Evolutionary conservation across 2,329 filamentous ascomycete species (phyloP).

Genomic region (Cordyceps javanica): DNA sequence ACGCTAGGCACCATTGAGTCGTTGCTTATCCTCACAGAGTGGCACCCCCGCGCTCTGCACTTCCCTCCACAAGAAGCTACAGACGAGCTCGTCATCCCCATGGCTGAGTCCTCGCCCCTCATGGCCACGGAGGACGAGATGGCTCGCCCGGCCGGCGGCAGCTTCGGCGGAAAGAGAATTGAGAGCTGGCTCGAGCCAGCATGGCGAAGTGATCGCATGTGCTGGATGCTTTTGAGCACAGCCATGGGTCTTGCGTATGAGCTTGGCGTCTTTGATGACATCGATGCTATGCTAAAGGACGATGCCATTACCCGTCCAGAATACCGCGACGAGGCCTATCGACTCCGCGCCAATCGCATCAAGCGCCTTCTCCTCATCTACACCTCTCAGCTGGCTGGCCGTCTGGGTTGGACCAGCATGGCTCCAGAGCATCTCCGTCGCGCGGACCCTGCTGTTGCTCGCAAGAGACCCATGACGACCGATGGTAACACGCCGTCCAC

Average conservation of each 20-base stretch:
- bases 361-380: slow-evolving; percentile 86
- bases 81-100: slow-evolving; percentile 61
- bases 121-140: slow-evolving; percentile 32
- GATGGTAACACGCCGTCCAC: slow-evolving; percentile 58
- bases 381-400: slow-evolving; percentile 85
- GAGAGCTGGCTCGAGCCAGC: slow-evolving; percentile 96
- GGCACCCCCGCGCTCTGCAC: slow-evolving; percentile 91
- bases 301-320: slow-evolving; percentile 55
- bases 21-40: slow-evolving; percentile 88
- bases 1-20: slow-evolving; percentile 93
- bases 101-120: slow-evolving; percentile 43
- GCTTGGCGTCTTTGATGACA: slow-evolving; percentile 89
- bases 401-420: slow-evolving; percentile 91
- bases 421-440: slow-evolving; percentile 63
- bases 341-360: slow-evolving; percentile 72
- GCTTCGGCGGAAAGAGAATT: slow-evolving; percentile 76
- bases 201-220: slow-evolving; percentile 92
- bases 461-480: slow-evolving; percentile 42
- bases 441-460: slow-evolving; percentile 49
- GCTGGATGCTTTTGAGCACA: slow-evolving; percentile 93
- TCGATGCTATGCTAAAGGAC: slow-evolving; percentile 61
- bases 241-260: slow-evolving; percentile 88
- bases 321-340: slow-evolving; percentile 70
- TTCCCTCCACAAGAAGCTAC: slow-evolving; percentile 79
- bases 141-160: slow-evolving; percentile 34